These are phyloP conservation scores for Fusarium longipes DNA, from an alignment of 2,329 filamentous ascomycete genomes.

Conservation along the genomic window DNA sequence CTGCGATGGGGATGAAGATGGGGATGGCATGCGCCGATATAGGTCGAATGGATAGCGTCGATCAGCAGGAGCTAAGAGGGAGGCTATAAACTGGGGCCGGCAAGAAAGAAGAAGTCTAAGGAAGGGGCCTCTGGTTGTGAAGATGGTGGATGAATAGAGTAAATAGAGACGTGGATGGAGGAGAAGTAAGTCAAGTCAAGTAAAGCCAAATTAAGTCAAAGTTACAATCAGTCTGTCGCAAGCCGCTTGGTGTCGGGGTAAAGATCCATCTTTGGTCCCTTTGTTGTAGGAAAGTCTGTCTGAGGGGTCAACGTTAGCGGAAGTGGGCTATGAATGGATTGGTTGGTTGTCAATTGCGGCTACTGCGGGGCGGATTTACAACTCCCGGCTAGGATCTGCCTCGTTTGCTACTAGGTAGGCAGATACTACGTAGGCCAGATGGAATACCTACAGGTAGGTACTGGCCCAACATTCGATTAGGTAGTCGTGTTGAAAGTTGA, in stretches of 20 bases:
- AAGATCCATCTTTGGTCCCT: constrained; percentile 5
- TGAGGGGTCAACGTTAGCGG: constrained; percentile 14
- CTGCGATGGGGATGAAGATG: constrained; percentile 24
- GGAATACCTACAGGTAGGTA: no score
- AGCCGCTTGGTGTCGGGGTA: constrained; percentile 23
- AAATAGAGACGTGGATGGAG: constrained; percentile 29
- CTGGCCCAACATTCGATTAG: no score
- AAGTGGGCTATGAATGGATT: constrained; percentile 9
- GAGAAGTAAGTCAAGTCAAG: constrained; percentile 25
- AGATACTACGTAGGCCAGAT: no score
- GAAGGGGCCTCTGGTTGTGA: not conserved
- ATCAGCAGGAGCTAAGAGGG: constrained; percentile 22
- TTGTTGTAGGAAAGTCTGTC: constrained; percentile 25
- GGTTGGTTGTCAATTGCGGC: constrained; percentile 12
- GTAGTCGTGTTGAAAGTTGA: no score
- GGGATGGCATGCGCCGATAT: constrained; percentile 34
- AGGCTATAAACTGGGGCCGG: constrained; percentile 17
- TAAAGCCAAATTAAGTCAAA: constrained; percentile 14
- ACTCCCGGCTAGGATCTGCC: constrained; percentile 39
- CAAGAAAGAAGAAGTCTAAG: not conserved
- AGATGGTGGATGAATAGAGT: not conserved
- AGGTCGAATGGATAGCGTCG: constrained; percentile 27
- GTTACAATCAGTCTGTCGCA: constrained; percentile 26
- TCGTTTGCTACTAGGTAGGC: constrained; percentile 7
- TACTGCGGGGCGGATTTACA: constrained; percentile 44